Evolutionary conservation across 129 eudicot species (phyloP), one percentile per base, ranked within the genome.

Genomic region (Scalesia atractyloides): DNA sequence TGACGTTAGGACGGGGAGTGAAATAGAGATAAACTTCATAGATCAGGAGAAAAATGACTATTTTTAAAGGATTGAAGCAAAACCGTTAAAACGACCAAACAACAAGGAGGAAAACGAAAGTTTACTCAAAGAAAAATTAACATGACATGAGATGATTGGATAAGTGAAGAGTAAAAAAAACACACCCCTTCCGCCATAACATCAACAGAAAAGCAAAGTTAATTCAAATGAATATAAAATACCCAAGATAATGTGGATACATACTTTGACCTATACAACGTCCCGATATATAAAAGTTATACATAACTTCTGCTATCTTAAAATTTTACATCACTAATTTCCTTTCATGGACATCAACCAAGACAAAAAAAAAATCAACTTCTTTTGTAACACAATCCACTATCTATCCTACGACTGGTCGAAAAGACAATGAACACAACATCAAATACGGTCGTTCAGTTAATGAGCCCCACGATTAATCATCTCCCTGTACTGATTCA

Each of bases 401-500:
- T 41, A 6, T 9, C 9, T 41, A 59, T 72, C 59, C 68, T 51
- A 74, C 26, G 17, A 15, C 24, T 24, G 36, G 37, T 41, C 63
- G 4, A 69, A 19, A 61, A 61, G 20, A 36, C 60, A 19, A 49
- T 8, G 53, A 67, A 20, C 43, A 49, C 7, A 60, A 49, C 46
- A 51, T 46, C 58, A 36, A 14, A 1, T 9, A 51, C 37, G 24
- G 20, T 47, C 39, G 15, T n/a, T 16, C 20, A 58, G 3, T 39
- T 19, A 71, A 52, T 75, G 81, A 39, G 84, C 83, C 76, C 87
- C 87, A 9, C 93, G 86, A 18, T 79, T 76, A 19, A 90, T 80
- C 89, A 85, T 85, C 83, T 83, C 84, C 87, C 54, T 79, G 56
- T 62, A 86, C 57, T 80, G 91, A 60, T 86, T 81, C 65, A 86